Evolutionary conservation across 78 protist genomes (phyloP), one percentile per base, ranked within the genome.

Genomic region (Monocercomonoides exilis): DNA sequence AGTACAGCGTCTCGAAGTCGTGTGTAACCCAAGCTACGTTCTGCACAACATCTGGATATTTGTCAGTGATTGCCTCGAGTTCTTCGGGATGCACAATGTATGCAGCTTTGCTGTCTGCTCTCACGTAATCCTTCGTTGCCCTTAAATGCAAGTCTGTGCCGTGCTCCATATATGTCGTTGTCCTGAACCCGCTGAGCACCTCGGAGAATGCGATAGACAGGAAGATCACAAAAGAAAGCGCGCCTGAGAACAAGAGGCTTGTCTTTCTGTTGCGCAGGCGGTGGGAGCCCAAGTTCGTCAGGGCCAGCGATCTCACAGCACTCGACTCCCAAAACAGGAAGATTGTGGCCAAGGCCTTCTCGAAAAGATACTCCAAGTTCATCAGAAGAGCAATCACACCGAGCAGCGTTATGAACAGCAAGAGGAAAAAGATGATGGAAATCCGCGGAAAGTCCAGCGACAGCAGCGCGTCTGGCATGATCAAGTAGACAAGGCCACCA

Each of bases 241-340:
- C 43, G 1, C 92, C 44, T 21, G 97, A 87, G 81, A 92, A 96
- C 95, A 95, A 92, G 64, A 93, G 6, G 2, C 97, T 90, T 5
- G 98, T 95, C 91, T 96, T 95, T 46, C 98, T 86, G 84, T 96
- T 96, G 34, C 97, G 77, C n/a, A 36, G 6, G n/a, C 95, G 85
- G 84, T 96, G 98, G 33, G 98, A 94, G 0, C 92, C 89, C 2
- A 96, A 63, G 63, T 96, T 96, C 90, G 94, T 95, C 44, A 80
- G 2, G 1, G 96, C 84, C 54, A 95, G 3, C 33, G n/a, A 21
- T 2, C 90, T 70, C 43, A 93, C 77, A 3, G 94, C 92, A 32
- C 45, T 0, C 41, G 42, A 84, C 82, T 94, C 94, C 96, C 95
- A 93, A 87, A 91, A 91, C 43, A 95, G 87, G 46, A 93, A 90